Conservation (phyloP, 2,329 filamentous ascomycete species). For the Purpureocillium lavendulum region DNA sequence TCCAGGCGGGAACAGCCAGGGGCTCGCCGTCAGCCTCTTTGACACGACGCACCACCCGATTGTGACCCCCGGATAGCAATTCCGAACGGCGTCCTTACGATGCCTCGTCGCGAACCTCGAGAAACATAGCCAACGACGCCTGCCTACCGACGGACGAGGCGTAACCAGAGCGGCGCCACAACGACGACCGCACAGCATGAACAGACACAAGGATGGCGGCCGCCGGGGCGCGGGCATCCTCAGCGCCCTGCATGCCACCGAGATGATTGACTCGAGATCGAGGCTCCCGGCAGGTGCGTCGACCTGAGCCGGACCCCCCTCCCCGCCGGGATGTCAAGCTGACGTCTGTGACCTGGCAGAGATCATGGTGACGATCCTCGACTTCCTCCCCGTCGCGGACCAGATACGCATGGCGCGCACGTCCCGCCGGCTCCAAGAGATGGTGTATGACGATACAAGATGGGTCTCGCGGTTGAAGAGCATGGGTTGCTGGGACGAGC, state of each 20-base stretch:
- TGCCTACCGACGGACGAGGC: neutral
- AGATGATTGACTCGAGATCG: constrained; percentile 72
- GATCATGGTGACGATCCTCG: constrained; percentile 79
- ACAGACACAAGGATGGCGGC: constrained; percentile 31
- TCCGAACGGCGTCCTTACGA: neutral
- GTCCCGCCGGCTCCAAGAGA: constrained; percentile 83
- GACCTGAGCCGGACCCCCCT: neutral
- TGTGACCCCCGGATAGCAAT: no score
- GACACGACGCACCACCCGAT: no score
- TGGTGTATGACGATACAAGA: constrained; percentile 96
- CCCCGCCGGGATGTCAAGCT: neutral
- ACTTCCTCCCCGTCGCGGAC: constrained; percentile 79
- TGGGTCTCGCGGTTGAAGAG: constrained; percentile 82
- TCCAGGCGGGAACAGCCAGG: no score
- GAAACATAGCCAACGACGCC: constrained; percentile 1
- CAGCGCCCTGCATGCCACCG: constrained; percentile 68
- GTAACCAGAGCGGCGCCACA: neutral
- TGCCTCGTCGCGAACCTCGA: neutral
- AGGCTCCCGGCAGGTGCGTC: constrained; percentile 69
- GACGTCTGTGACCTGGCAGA: constrained; percentile 39
- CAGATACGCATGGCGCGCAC: constrained; percentile 78
- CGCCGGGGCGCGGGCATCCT: constrained; percentile 50
- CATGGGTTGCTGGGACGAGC: constrained; percentile 90
- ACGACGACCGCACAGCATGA: constrained; percentile 21
- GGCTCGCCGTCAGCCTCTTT: no score